Base-by-base conservation (phyloP, 805 yeast genomes). In the Yarrowia divulgata region DNA sequence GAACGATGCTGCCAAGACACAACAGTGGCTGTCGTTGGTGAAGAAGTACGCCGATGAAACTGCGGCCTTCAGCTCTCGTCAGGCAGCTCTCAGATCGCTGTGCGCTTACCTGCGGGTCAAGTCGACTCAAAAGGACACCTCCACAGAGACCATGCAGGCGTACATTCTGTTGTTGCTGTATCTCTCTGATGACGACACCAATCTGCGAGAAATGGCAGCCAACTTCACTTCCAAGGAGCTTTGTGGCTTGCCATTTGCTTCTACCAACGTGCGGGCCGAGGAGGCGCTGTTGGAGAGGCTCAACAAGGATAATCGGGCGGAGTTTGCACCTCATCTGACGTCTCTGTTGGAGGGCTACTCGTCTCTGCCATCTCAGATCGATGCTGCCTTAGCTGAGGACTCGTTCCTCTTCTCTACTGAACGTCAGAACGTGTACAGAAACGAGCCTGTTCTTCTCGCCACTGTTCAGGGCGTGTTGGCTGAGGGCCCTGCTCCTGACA, bases 161-260 rank as follows among this genome's bases (percentile, higher is more conserved):
- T 64, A 68, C 40, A 46, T 71, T 48, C 43, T 64, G 9, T 70
- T 79, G 37, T 71, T 67, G 60, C 37, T 52, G 14, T 75, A 71
- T 40, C 67, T 75, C 72, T 77, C 69, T 43, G 97, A 91, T 76
- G 97, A 91, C 73, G 94, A 89, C 72, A 85, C 81, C 13, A 86
- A 83, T 14, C 78, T 90, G 7, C 80, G 96, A 69, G 77, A 78
- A 0, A 18, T 73, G 1, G 84, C 90, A 0, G 80, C 90, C 0
- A 57, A 72, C 1, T 80, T 80, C 68, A 75, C 87, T 18, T 75
- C 82, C 1, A 57, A 29, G 18, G 45, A 70, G 3, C 70, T 80
- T 19, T 74, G 83, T 32, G 72, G 73, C 0, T 67, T 74, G 1
- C 71, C 70, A 0, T 40, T 62, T 8, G 58, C 69, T 16, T 49